phyloP scores from a whole-genome alignment of 345 rosid genomes.

The Salix arbutifolia region DNA sequence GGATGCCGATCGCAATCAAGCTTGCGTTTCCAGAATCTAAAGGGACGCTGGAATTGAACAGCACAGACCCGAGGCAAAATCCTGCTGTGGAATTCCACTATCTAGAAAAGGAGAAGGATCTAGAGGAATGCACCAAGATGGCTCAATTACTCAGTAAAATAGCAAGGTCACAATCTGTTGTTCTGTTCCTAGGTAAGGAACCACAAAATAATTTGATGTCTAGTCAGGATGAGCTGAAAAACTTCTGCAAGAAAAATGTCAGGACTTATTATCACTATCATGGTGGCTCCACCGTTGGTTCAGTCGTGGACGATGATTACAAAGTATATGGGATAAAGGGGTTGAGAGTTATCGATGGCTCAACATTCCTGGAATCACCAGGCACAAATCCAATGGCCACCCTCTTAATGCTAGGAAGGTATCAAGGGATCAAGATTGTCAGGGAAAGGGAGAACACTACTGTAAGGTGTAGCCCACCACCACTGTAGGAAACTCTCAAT shows the following conservation, averaged over 20 bases:
- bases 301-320: slow-evolving; percentile 52
- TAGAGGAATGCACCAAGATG: slow-evolving; percentile 54
- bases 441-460: no score
- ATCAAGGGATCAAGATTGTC: no score
- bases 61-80: slow-evolving; percentile 55
- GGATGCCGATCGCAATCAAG: slow-evolving; percentile 54
- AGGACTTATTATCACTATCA: slow-evolving; percentile 65
- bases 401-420: slow-evolving; percentile 1
- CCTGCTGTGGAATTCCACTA: slow-evolving; percentile 68
- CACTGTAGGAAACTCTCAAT: no score
- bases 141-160: slow-evolving; percentile 46
- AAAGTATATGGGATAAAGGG: slow-evolving; percentile 48
- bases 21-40: slow-evolving; percentile 62
- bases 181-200: slow-evolving; percentile 39
- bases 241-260: slow-evolving; percentile 55
- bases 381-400: slow-evolving; percentile 67
- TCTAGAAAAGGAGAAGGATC: slow-evolving; percentile 44
- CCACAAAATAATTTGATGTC: slow-evolving; percentile 28
- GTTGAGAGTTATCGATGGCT: slow-evolving; percentile 66
- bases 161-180: slow-evolving; percentile 48
- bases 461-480: no score
- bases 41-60: slow-evolving; percentile 54
- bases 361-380: slow-evolving; percentile 20
- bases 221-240: slow-evolving; percentile 31
- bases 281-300: slow-evolving; percentile 60